Base-by-base conservation (phyloP, 2,329 filamentous ascomycete genomes). In the Aspergillaceae sp. region DNA sequence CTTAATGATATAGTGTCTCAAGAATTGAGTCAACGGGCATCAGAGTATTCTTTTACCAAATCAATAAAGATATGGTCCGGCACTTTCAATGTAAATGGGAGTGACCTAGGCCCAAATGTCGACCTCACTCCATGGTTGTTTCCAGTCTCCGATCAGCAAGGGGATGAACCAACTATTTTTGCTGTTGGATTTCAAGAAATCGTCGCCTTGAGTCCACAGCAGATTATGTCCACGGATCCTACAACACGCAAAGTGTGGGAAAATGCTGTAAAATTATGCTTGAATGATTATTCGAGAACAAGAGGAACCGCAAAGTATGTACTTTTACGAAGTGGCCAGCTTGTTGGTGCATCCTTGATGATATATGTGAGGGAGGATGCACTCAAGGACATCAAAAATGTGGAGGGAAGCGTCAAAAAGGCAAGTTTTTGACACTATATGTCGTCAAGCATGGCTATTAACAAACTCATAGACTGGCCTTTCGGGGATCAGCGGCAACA, bases 221-320 rank as follows among this genome's bases (percentile, higher is more conserved):
- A 98, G 61, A 97, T 98, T 60, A 96, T 98, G 89, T 95, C 94
- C 54, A 97, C 90, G 49, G 91, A 98, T 62, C 92, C 92, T 1
- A 81, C 83, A 3, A 79, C 87, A 45, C 87, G 91, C 54, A 83
- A 88, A 52, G 72, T 83, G 19, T 98, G 92, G 92, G 92, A 98
- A 63, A 71, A 76, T 44, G 83, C 86, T 3, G 89, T 97, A 27
- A 83, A 84, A 53, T 74, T 74, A 40, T 87, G 84, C 9, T 69
- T 98, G 35, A 96, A 97, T 57, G 68, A 71, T 7, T 79, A 85
- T 52, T 82, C 87, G 11, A 76, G 77, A 36, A 73, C 73, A 48
- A 72, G 77, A 26, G 81, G 81, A 0, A 79, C 80, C 4, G 83
- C 90, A 46, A 85, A 84, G 50, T 98, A 98, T 68, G 87, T 98